A percentile compares a stretch with the other conserved stretches of the same genome.
phyloP scores from a whole-genome alignment of 192 early-diverging fungal species.

The Backusella psychrophila region DNA sequence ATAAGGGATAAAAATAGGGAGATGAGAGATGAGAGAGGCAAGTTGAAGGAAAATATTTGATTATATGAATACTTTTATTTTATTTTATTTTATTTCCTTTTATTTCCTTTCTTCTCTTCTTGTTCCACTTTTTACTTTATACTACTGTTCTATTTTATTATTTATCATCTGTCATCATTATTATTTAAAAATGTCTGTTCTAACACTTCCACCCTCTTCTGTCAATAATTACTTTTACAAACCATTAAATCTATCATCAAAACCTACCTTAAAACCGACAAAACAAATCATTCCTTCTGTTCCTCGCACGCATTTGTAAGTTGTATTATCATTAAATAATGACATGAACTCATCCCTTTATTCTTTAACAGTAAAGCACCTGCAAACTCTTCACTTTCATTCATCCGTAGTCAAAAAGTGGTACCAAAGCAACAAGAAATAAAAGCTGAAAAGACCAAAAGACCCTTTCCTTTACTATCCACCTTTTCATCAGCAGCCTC shows the following conservation, averaged over 20 bases:
- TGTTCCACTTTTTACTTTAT: background rate
- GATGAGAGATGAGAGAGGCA: background rate
- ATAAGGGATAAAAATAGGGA: background rate
- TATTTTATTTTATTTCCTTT: background rate
- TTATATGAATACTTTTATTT: background rate
- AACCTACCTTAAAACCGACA: background rate
- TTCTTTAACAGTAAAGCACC: background rate
- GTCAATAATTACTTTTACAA: background rate
- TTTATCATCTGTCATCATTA: background rate
- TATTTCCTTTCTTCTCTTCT: background rate
- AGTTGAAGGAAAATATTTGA: background rate
- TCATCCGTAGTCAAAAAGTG: background rate
- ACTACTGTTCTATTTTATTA: background rate
- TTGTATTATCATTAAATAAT: background rate
- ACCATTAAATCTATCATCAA: background rate
- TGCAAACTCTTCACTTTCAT: background rate
- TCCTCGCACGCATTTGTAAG: conserved; percentile 7
- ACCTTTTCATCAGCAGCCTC: background rate
- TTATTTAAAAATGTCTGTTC: background rate
- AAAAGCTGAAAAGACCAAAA: background rate
- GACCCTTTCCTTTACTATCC: conserved; percentile 2
- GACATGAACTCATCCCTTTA: background rate
- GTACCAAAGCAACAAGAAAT: background rate
- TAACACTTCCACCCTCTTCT: background rate
- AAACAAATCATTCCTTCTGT: conserved; percentile 11